Evolutionary conservation across 345 rosid species (phyloP), one percentile per base, ranked within the genome.

Genomic region (Syzygium jambos): DNA sequence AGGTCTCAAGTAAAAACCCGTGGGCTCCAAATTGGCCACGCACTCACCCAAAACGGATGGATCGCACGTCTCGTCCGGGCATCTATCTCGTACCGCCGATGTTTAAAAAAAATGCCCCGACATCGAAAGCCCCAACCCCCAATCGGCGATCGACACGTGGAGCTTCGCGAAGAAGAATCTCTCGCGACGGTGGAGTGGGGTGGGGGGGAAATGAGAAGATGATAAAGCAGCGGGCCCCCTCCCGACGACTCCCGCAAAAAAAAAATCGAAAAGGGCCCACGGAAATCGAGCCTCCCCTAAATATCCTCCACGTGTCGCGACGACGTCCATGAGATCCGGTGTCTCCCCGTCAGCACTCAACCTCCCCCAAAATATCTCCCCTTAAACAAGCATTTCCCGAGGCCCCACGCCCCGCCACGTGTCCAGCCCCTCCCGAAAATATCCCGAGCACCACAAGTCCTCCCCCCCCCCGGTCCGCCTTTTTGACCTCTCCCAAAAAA

Each of bases 241-340:
- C 73, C 15, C 41, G 78, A 29, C 41, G 38, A 65, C 78, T 65
- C 30, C 41, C 41, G 16, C n/a, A 65, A 19, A 65, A 29, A 19
- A 55, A 16, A 65, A 15, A 65, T 65, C 38, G 4, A 65, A 29
- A 29, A 29, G 41, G 78, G 46, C 46, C 90, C 89, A 88, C 90
- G 63, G 80, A 83, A 83, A 65, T 23, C n/a, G 25, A 61, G 56
- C 52, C 41, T 11, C 17, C 85, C 23, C n/a, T 73, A 11, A 11
- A 7, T 21, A n/a, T 43, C 85, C 23, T 68, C 89, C 90, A 90
- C 92, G 89, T 88, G 92, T 57, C 90, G 5, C 22, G 46, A 29
- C 59, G 1, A 7, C 12, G 55, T 78, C 92, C 92, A 90, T 51
- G 34, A 85, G 90, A 90, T 73, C 21, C 21, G 7, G 38, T 65